A percentile compares a stretch with the other conserved stretches of the same genome.
These are phyloP conservation scores for Kondoa malvinella DNA, from an alignment of 768 basidiomycete species.

Conservation along the genomic window DNA sequence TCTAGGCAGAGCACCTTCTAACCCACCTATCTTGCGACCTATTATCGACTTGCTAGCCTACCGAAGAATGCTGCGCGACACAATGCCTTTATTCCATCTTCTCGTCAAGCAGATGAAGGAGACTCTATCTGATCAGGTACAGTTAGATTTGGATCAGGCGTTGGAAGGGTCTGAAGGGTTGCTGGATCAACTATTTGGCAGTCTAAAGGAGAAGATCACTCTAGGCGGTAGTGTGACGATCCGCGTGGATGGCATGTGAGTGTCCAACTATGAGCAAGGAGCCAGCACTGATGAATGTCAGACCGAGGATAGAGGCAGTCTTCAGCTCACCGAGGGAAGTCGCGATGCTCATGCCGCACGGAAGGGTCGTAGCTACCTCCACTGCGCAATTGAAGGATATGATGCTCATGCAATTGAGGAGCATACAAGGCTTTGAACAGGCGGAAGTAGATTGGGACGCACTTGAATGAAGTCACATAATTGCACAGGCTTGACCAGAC, in stretches of 20 bases:
- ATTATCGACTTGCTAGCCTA: not conserved
- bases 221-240: not conserved
- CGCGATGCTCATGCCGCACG: not conserved
- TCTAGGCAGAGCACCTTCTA: not conserved
- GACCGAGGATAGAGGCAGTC: not conserved
- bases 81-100: not conserved
- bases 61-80: not conserved
- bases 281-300: not conserved
- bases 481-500: too few species aligned
- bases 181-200: not conserved
- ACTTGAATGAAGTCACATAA: too few species aligned
- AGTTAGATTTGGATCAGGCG: not conserved
- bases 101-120: not conserved
- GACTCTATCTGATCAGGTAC: not conserved
- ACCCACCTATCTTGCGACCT: not conserved
- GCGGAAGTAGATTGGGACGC: not conserved
- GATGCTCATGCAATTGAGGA: not conserved
- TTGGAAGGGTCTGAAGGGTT: not conserved
- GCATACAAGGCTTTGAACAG: not conserved
- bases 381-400: not conserved
- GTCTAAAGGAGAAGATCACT: not conserved
- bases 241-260: not conserved
- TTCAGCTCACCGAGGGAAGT: not conserved
- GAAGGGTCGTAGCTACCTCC: not conserved
- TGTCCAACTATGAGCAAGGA: too few species aligned